Base-by-base conservation (phyloP, 2,329 filamentous ascomycete genomes). In the Cladobotryum protrusum region DNA sequence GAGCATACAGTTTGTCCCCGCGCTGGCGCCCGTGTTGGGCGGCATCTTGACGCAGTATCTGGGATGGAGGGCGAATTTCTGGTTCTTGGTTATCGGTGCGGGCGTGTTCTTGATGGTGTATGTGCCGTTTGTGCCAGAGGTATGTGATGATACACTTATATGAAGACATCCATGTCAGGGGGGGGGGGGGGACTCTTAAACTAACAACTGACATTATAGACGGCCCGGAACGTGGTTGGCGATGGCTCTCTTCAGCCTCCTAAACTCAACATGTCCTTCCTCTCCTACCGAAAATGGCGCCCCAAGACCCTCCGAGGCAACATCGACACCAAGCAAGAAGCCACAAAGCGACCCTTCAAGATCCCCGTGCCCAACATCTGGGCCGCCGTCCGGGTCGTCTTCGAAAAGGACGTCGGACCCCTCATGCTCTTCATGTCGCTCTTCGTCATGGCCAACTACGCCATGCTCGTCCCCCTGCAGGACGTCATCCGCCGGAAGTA, bases 41-140 rank as follows among this genome's bases (percentile, higher is more conserved):
- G 79, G 78, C 2, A 56, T 78, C 1, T 60, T 83, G 19, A 68
- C 69, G 8, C 67, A 78, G 49, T 76, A 68, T 48, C 63, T 76
- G 0, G 76, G 76, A 3, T 82, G 78, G 78, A 65, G 72, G 45
- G 71, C 70, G 20, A 74, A 75, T 12, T 82, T 82, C 57, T 81
- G 77, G 75, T 78, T 79, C 42, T 60, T 82, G n/a, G 63, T 29
- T 5, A 77, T 81, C 36, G 55, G 55, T 1, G 59, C 56, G 2
- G 63, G 60, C 1, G 64, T 69, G 1, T 65, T 73, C 1, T 58
- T 75, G 3, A 35, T 70, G 4, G 50, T 74, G 1, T 67, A 75
- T 20, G 59, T 79, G 8, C 77, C 74, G 1, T 54, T 60, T 36
- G 54, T 61, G 33, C 61, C 60, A 20, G 60, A 62, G 57, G 54